Conservation (phyloP, 257 asterid species). For the Voacanga thouarsii region DNA sequence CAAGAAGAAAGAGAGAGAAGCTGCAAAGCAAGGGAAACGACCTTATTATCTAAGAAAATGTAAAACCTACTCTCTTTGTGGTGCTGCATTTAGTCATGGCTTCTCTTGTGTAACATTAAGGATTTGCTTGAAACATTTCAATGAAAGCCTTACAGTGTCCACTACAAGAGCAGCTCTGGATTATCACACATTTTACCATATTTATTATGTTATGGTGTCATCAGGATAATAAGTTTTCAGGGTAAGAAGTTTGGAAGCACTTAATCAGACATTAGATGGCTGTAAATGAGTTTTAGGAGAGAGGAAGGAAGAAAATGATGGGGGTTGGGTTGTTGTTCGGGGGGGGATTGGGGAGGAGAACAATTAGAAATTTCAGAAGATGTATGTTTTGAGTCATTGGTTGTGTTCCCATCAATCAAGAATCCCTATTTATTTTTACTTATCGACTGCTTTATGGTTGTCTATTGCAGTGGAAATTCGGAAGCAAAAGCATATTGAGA, state of each 20-base stretch:
- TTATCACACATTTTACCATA: not conserved
- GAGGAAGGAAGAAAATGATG: too few relatives aligned
- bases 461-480: slow-evolving; percentile 69
- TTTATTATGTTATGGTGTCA: not conserved
- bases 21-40: slow-evolving; percentile 87
- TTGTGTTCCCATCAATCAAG: not conserved
- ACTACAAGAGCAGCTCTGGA: not conserved
- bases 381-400: not conserved
- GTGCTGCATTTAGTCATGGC: not conserved
- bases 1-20: slow-evolving; percentile 94
- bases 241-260: not conserved
- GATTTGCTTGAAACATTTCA: not conserved
- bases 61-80: slow-evolving; percentile 21
- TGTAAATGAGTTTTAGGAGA: not conserved
- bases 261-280: not conserved
- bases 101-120: not conserved
- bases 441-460: not conserved
- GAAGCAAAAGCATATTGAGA: slow-evolving; percentile 63
- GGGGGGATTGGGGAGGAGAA: too few relatives aligned
- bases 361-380: not conserved
- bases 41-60: slow-evolving; percentile 85
- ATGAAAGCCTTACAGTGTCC: not conserved
- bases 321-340: too few relatives aligned
- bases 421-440: not conserved
- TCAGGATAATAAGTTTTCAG: not conserved